A percentile compares a stretch with the other conserved stretches of the same genome.
phyloP scores from a whole-genome alignment of 331 rosid genomes.

The Stylosanthes scabra region DNA sequence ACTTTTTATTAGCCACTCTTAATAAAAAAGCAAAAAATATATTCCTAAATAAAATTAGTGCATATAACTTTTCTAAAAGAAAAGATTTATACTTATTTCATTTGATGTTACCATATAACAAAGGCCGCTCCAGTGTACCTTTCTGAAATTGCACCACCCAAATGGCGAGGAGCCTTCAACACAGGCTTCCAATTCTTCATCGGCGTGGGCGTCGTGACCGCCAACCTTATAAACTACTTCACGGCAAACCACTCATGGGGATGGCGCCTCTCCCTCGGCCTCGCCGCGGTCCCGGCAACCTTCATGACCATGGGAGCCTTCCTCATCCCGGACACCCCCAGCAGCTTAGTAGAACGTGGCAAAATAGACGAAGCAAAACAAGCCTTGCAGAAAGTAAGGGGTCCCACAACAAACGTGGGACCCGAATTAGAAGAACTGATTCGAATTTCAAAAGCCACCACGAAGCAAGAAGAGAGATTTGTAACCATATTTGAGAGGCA shows the following conservation, averaged over 20 bases:
- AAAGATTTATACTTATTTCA: neutral
- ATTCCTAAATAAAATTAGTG: too few relatives aligned
- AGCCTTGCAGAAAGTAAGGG: constrained; percentile 50
- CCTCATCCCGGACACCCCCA: constrained; percentile 63
- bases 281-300: constrained; percentile 49
- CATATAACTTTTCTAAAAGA: too few relatives aligned
- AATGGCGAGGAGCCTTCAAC: constrained; percentile 73
- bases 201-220: constrained; percentile 54
- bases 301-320: constrained; percentile 52
- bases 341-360: constrained; percentile 58
- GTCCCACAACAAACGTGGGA: constrained; percentile 45
- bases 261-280: constrained; percentile 72
- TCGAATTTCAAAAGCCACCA: constrained; percentile 27
- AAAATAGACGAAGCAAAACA: constrained; percentile 45
- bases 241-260: constrained; percentile 52
- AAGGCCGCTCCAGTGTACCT: constrained; percentile 69
- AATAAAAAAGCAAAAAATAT: too few relatives aligned
- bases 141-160: constrained; percentile 69
- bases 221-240: constrained; percentile 55
- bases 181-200: constrained; percentile 65
- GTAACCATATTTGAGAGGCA: constrained; percentile 48
- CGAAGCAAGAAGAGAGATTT: constrained; percentile 39
- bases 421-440: constrained; percentile 38
- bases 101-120: neutral
- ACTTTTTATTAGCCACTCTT: too few relatives aligned